Evolutionary conservation across 2,329 filamentous ascomycete genomes (phyloP).

Genomic region (Beauveria varroae): DNA sequence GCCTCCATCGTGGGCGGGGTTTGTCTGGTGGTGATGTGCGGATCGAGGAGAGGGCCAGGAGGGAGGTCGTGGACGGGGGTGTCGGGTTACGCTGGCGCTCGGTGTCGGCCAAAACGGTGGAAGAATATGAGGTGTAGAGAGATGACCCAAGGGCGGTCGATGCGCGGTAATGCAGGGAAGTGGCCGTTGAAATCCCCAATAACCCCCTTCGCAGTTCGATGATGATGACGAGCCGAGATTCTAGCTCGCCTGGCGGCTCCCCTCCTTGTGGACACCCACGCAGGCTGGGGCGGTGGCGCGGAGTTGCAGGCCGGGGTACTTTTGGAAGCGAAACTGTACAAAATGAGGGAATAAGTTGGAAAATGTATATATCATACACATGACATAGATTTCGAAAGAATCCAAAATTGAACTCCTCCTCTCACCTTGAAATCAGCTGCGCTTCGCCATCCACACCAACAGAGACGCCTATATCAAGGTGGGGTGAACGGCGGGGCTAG

Average conservation of each 20-base stretch:
- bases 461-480: background rate
- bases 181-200: background rate
- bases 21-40: background rate
- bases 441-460: background rate
- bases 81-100: background rate
- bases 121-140: background rate
- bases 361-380: too few relatives aligned
- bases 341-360: too few relatives aligned
- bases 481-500: conserved; percentile 9
- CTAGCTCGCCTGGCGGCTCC: background rate
- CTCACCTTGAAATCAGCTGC: background rate
- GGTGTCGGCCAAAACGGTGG: background rate
- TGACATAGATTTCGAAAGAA: too few relatives aligned
- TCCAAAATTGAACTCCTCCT: too few relatives aligned
- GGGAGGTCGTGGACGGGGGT: background rate
- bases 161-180: background rate
- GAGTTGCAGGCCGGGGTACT: background rate
- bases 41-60: background rate
- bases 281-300: conserved; percentile 9
- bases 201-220: background rate
- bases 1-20: conserved; percentile 65
- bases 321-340: background rate
- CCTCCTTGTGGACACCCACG: conserved; percentile 8
- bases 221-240: conserved; percentile 7
- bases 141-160: background rate